These are phyloP conservation scores for Funneliformis caledonium DNA, from an alignment of 371 early-diverging fungal species.

Conservation along the genomic window DNA sequence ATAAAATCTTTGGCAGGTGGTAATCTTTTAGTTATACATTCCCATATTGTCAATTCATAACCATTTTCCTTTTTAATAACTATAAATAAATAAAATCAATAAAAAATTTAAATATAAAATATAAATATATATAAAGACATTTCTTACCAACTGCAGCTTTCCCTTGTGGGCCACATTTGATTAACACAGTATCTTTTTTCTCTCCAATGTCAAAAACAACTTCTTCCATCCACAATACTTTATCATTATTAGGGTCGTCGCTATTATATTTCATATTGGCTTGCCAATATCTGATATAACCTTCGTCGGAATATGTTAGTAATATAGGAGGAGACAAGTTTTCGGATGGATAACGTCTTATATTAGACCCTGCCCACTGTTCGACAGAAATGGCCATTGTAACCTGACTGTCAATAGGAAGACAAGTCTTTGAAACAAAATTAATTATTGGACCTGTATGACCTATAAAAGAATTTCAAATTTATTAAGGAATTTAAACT, in stretches of 20 bases:
- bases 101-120: background rate
- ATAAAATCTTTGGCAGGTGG: constrained; percentile 35
- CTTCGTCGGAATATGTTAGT: constrained; percentile 29
- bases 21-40: constrained; percentile 24
- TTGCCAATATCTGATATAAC: constrained; percentile 31
- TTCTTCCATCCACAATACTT: constrained; percentile 14
- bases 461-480: background rate
- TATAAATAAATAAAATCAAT: background rate
- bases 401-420: background rate
- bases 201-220: background rate
- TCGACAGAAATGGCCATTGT: constrained; percentile 17
- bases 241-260: background rate
- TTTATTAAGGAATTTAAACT: background rate
- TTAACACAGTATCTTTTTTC: background rate
- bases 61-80: background rate
- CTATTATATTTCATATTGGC: background rate
- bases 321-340: constrained; percentile 15
- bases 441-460: background rate
- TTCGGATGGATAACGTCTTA: background rate
- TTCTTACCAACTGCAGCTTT: constrained; percentile 32
- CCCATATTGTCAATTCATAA: constrained; percentile 36
- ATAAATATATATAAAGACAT: background rate
- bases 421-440: constrained; percentile 11
- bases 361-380: constrained; percentile 18
- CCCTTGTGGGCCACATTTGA: constrained; percentile 37